Percentiles rank a stretch among this genome's conserved stretches.
Evolutionary conservation across 1,284 basidiomycete genomes (phyloP).

Genomic region (Puccinia triticina): DNA sequence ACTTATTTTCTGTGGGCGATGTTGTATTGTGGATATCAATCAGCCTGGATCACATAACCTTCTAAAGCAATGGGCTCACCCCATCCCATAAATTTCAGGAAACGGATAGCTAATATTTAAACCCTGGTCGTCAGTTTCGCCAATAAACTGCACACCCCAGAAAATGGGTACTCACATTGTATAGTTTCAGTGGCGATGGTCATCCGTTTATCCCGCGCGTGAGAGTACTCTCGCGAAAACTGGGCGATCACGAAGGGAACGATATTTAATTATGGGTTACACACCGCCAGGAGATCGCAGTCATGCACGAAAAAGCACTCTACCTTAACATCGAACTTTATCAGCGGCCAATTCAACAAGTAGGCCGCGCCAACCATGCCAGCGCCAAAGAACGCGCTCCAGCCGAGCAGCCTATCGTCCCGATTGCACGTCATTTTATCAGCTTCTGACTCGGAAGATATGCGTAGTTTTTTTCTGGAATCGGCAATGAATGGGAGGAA

Average conservation of each 20-base stretch:
- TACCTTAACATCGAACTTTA: slow-evolving; percentile 52
- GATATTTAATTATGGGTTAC: background rate
- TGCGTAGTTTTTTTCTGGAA: background rate
- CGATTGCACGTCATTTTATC: slow-evolving; percentile 3
- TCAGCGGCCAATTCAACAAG: slow-evolving; percentile 51
- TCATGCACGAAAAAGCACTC: slow-evolving; percentile 10
- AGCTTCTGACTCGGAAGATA: background rate
- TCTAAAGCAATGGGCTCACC: slow-evolving; percentile 62
- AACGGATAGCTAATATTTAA: slow-evolving; percentile 43
- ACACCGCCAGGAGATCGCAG: background rate
- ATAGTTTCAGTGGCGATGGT: slow-evolving; percentile 49
- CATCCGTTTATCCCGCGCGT: slow-evolving; percentile 49
- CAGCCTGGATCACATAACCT: background rate
- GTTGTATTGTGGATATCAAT: slow-evolving; percentile 8
- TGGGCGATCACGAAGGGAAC: background rate
- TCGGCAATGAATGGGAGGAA: background rate
- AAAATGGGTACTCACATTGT: slow-evolving; percentile 35
- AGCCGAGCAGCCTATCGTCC: slow-evolving; percentile 28
- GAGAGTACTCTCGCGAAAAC: slow-evolving; percentile 42
- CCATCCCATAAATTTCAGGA: slow-evolving; percentile 52
- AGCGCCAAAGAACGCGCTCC: slow-evolving; percentile 45
- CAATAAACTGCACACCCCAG: background rate
- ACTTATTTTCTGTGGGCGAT: slow-evolving; percentile 61
- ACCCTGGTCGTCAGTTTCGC: background rate
- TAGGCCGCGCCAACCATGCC: slow-evolving; percentile 43